phyloP scores from a whole-genome alignment of 1,139 yeast genomes.

The Pichia sp. region DNA sequence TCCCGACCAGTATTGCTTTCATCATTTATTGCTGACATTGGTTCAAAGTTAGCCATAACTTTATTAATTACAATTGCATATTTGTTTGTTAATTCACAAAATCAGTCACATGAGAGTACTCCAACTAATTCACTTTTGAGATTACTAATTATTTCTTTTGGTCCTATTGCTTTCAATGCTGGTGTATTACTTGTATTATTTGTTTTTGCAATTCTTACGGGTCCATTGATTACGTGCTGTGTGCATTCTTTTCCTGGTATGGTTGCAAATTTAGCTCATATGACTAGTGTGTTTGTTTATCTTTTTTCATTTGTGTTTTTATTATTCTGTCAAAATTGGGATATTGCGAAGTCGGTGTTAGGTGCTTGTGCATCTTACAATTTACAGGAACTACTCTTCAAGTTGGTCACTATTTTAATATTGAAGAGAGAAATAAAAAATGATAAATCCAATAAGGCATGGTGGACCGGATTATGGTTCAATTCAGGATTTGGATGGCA shows the following conservation, averaged over 20 bases:
- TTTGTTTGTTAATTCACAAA: conserved; percentile 42
- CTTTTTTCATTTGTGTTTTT: conserved; percentile 43
- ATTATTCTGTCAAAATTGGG: conserved; percentile 50
- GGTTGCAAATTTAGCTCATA: conserved; percentile 41
- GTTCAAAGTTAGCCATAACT: conserved; percentile 32
- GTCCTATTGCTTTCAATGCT: conserved; percentile 45
- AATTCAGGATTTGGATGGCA: conserved; percentile 48
- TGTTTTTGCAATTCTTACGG: conserved; percentile 38
- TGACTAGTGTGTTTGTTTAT: conserved; percentile 39
- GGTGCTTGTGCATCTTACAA: conserved; percentile 40
- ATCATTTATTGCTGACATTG: conserved; percentile 32
- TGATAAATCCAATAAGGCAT: conserved; percentile 47
- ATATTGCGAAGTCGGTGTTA: conserved; percentile 41
- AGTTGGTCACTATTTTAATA: conserved; percentile 35
- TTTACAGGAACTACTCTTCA: conserved; percentile 43
- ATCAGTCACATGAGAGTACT: conserved; percentile 29
- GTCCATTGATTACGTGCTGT: conserved; percentile 40
- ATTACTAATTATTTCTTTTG: conserved; percentile 37
- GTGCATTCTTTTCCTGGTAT: conserved; percentile 38
- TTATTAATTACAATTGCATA: conserved; percentile 35
- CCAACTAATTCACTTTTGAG: conserved; percentile 37
- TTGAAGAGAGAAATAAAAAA: conserved; percentile 47
- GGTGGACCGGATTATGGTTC: conserved; percentile 70
- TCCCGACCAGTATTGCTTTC: conserved; percentile 37
- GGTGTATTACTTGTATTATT: conserved; percentile 36